Conservation (phyloP, 192 early-diverging fungal genomes). For the Entomortierella parvispora region DNA sequence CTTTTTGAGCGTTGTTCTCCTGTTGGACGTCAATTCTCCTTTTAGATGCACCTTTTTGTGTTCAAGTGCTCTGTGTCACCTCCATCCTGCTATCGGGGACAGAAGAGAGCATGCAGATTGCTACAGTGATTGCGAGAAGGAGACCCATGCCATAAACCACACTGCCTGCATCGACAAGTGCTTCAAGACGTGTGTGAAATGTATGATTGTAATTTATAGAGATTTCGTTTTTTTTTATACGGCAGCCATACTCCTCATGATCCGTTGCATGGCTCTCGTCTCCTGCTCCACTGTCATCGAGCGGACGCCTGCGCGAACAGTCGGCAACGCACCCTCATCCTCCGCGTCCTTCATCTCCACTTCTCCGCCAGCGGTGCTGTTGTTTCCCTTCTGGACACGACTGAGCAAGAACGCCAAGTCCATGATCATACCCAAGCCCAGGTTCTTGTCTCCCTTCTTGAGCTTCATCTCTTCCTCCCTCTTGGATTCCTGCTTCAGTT, state of each 20-base stretch:
- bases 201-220: background rate
- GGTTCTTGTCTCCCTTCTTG: conserved; percentile 20
- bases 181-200: too few species aligned
- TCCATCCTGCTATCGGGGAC: too few species aligned
- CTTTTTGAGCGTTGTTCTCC: too few species aligned
- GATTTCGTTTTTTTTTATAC: conserved; percentile 3
- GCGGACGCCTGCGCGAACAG: background rate
- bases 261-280: conserved; percentile 24
- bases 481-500: conserved; percentile 56
- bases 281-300: conserved; percentile 28
- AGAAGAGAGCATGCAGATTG: too few species aligned
- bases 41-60: too few species aligned
- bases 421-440: conserved; percentile 46
- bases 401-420: conserved; percentile 38
- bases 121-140: too few species aligned
- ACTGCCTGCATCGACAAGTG: too few species aligned
- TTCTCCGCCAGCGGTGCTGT: background rate
- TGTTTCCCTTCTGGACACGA: background rate
- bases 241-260: conserved; percentile 27
- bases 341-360: background rate
- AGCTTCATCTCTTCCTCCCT: conserved; percentile 21
- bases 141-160: too few species aligned
- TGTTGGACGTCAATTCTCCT: too few species aligned
- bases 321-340: background rate
- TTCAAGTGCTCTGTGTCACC: too few species aligned